These are phyloP conservation scores for Colletotrichum cereale DNA, from an alignment of 2,329 filamentous ascomycete species.

Conservation along the genomic window DNA sequence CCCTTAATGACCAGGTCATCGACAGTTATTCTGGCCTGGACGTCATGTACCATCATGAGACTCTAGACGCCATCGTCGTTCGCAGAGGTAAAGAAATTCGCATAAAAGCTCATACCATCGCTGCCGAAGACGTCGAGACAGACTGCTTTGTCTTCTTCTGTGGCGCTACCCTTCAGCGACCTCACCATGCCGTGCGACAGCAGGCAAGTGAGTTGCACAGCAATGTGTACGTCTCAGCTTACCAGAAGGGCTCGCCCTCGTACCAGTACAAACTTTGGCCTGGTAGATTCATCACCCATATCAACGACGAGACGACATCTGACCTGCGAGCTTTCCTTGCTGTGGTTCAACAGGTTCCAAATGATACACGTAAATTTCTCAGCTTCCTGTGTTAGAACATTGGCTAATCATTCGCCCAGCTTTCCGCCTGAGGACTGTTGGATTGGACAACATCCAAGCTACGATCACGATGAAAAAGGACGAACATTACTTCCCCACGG, in stretches of 20 bases:
- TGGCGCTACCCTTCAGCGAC: constrained; percentile 90
- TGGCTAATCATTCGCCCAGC: constrained; percentile 60
- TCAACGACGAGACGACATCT: constrained; percentile 88
- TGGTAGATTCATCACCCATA: constrained; percentile 97
- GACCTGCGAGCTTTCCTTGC: constrained; percentile 84
- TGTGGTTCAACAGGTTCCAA: constrained; percentile 87
- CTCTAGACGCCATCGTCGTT: constrained; percentile 86
- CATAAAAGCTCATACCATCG: constrained; percentile 85
- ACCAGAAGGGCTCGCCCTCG: constrained; percentile 83
- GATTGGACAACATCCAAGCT: constrained; percentile 98
- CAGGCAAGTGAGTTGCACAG: constrained; percentile 97
- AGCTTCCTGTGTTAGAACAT: too few relatives aligned
- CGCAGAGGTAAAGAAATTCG: constrained; percentile 84
- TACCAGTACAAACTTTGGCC: constrained; percentile 93
- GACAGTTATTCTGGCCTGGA: constrained; percentile 94
- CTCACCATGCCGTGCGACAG: constrained; percentile 95
- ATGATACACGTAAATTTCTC: constrained; percentile 82
- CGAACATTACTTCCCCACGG: constrained; percentile 89
- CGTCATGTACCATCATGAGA: constrained; percentile 91
- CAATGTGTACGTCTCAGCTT: constrained; percentile 93
- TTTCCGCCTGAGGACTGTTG: constrained; percentile 96
- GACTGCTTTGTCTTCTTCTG: constrained; percentile 94
- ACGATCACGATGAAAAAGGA: constrained; percentile 99
- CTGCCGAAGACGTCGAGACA: constrained; percentile 92
- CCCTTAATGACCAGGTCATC: constrained; percentile 90